Evolutionary conservation across 805 yeast species (phyloP).

Genomic region (Kregervanrija delftensis): DNA sequence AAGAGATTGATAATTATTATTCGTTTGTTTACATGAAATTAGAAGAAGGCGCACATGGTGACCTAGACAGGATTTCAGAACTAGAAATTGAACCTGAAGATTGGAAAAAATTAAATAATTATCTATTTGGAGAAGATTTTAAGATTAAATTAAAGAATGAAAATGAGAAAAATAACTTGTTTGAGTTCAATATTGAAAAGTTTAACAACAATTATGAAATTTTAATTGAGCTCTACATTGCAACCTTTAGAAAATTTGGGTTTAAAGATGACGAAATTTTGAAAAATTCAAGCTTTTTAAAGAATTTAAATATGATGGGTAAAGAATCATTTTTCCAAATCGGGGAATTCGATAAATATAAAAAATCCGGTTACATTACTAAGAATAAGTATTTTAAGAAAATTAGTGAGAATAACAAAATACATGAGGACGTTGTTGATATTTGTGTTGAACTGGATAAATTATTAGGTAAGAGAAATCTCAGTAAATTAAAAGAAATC

Average conservation of each 20-base stretch:
- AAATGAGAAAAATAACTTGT: constrained; percentile 12
- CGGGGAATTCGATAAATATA: constrained; percentile 5
- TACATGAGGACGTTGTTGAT: constrained; percentile 9
- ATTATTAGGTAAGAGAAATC: constrained; percentile 18
- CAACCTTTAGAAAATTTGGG: constrained; percentile 14
- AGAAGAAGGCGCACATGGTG: constrained; percentile 25
- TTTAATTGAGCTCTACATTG: constrained; percentile 14
- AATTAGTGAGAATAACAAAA: constrained; percentile 1
- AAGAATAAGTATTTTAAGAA: constrained; percentile 9
- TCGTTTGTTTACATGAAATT: constrained; percentile 30
- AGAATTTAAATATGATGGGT: constrained; percentile 17
- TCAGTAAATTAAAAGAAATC: constrained; percentile 32
- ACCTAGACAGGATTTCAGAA: constrained; percentile 22
- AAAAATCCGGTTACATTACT: background rate
- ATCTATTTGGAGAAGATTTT: constrained; percentile 22
- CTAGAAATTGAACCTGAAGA: constrained; percentile 37
- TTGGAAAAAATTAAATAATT: constrained; percentile 31
- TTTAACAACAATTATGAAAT: constrained; percentile 22
- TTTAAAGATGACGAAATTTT: constrained; percentile 18
- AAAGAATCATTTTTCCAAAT: constrained; percentile 17
- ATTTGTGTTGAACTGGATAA: constrained; percentile 12
- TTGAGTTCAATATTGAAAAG: constrained; percentile 11
- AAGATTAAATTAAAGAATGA: constrained; percentile 19
- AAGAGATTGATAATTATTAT: constrained; percentile 38
- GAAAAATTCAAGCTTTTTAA: constrained; percentile 13